A percentile compares a stretch with the other conserved stretches of the same genome.
Conservation (phyloP, 2,329 filamentous ascomycete genomes). For the Aspergillus versicolor region DNA sequence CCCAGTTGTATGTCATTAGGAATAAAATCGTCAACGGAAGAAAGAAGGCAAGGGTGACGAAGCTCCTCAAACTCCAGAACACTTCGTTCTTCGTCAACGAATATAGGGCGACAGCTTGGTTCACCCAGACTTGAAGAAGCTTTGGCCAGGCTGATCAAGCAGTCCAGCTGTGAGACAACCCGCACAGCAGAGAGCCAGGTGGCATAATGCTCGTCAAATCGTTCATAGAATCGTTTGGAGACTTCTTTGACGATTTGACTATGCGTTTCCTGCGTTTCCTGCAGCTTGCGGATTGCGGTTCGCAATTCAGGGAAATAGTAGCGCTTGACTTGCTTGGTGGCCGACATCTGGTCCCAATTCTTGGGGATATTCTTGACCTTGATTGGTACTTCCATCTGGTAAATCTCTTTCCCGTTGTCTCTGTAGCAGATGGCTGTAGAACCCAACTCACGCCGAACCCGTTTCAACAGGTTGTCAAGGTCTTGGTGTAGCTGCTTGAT, state of each 20-base stretch:
- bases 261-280: conserved; percentile 93
- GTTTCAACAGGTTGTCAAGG: conserved; percentile 68
- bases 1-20: conserved; percentile 91
- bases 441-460: conserved; percentile 70
- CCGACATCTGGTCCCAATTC: conserved; percentile 94
- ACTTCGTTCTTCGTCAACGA: conserved; percentile 80
- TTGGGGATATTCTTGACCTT: conserved; percentile 82
- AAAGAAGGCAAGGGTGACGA: conserved; percentile 91
- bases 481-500: conserved; percentile 75
- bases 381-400: conserved; percentile 84
- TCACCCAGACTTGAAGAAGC: conserved; percentile 80
- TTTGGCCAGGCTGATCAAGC: conserved; percentile 87
- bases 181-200: conserved; percentile 88
- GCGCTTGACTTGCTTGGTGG: conserved; percentile 83
- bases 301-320: conserved; percentile 90
- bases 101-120: conserved; percentile 84
- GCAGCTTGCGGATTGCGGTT: conserved; percentile 77
- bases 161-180: conserved; percentile 89
- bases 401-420: conserved; percentile 94
- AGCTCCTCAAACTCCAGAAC: conserved; percentile 90
- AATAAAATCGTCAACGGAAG: conserved; percentile 88
- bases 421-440: conserved; percentile 71
- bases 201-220: conserved; percentile 83
- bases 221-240: conserved; percentile 74
- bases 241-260: conserved; percentile 88